Evolutionary conservation across 2,329 filamentous ascomycete genomes (phyloP).

Genomic region (Grosmannia huntii): DNA sequence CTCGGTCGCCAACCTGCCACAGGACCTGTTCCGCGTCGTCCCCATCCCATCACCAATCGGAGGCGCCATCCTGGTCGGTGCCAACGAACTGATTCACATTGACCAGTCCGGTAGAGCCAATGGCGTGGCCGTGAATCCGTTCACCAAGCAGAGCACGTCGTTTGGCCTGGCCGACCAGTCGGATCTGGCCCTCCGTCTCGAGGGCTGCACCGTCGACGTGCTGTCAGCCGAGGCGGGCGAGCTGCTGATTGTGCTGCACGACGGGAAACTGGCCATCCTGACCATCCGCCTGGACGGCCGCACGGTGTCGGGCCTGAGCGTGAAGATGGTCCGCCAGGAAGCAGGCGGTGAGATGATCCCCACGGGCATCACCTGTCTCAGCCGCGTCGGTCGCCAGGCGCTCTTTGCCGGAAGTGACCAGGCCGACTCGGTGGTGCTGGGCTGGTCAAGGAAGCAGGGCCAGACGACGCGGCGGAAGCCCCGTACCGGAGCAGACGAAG

Average conservation of each 20-base stretch:
- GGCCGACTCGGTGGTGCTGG: constrained; percentile 67
- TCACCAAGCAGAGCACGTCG: constrained; percentile 68
- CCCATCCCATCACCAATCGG: constrained; percentile 78
- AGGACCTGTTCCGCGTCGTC: constrained; percentile 73
- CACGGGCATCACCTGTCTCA: constrained; percentile 54
- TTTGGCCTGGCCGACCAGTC: constrained; percentile 84
- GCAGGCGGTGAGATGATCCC: constrained; percentile 51
- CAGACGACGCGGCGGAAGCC: constrained; percentile 50
- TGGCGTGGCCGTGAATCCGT: constrained; percentile 84
- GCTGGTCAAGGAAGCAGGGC: constrained; percentile 58
- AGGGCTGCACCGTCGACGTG: constrained; percentile 66
- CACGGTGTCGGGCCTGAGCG: constrained; percentile 74
- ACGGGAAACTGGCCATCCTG: constrained; percentile 62
- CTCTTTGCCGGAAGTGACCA: constrained; percentile 81
- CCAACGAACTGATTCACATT: constrained; percentile 86
- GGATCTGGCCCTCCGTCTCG: constrained; percentile 63
- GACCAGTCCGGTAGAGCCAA: constrained; percentile 92
- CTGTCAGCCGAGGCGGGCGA: constrained; percentile 69
- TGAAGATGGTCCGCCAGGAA: constrained; percentile 51
- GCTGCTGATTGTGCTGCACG: constrained; percentile 66
- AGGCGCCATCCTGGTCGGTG: constrained; percentile 73
- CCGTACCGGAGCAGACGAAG: constrained; percentile 33
- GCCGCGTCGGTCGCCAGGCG: constrained; percentile 51
- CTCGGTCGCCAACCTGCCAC: constrained; percentile 72
- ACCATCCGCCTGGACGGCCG: constrained; percentile 81